Evolutionary conservation across 108 stramenopile genomes (phyloP).

Genomic region (Skeletonema marinoi): DNA sequence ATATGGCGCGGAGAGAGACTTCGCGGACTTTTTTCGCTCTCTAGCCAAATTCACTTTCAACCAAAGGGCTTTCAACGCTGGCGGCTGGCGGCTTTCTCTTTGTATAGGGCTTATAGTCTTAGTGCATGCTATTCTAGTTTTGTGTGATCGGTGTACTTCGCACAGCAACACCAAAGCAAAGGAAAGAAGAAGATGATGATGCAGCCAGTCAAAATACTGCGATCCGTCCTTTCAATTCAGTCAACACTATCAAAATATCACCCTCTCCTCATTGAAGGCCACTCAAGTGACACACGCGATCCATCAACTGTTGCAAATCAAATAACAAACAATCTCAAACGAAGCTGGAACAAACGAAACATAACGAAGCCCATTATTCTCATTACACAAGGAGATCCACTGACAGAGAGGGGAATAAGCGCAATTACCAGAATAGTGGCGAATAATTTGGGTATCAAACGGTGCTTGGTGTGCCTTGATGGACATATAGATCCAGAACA

Average conservation of each 20-base stretch:
- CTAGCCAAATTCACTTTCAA: no score
- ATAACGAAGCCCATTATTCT: constrained; percentile 28
- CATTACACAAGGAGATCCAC: constrained; percentile 41
- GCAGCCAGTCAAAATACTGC: constrained; percentile 9
- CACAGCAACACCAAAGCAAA: no score
- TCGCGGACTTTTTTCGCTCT: no score
- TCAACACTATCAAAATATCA: constrained; percentile 21
- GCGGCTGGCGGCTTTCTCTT: no score
- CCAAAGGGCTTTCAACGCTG: no score
- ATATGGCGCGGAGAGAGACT: no score
- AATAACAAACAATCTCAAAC: constrained; percentile 22
- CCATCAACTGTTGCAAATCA: constrained; percentile 25
- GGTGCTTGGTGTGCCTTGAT: constrained; percentile 38
- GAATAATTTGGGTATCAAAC: constrained; percentile 15
- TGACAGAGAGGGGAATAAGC: constrained; percentile 26
- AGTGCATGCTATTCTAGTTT: no score
- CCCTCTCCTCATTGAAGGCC: constrained; percentile 39
- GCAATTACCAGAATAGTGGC: constrained; percentile 34
- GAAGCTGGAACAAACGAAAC: constrained; percentile 3
- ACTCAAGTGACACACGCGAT: constrained; percentile 17
- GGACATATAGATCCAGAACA: constrained; percentile 38
- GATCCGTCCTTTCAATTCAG: constrained; percentile 14
- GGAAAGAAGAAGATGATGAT: not conserved
- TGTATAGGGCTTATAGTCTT: no score
- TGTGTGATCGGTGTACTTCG: no score